Percentiles rank a stretch among this genome's conserved stretches.
phyloP scores from a whole-genome alignment of 176 grass and related monocot species.

The Luzula sylvatica region DNA sequence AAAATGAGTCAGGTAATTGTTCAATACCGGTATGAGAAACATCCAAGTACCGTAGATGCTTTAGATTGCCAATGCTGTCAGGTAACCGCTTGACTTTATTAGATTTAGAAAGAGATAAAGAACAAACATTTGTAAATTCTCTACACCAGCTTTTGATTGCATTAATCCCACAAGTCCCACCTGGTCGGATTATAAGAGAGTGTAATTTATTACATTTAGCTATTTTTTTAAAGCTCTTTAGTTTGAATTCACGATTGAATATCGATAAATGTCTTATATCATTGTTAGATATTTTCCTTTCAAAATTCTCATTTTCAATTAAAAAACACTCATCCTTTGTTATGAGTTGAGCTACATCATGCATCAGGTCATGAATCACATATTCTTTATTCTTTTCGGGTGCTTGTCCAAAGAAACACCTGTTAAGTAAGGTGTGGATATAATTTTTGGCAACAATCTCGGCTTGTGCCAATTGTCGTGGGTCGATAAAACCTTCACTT shows the following conservation, averaged over 20 bases:
- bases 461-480: not conserved
- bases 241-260: not conserved
- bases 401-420: conserved; percentile 8
- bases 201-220: not conserved
- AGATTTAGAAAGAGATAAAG: not conserved
- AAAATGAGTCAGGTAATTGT: conserved; percentile 8
- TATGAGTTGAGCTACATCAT: conserved; percentile 9
- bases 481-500: conserved; percentile 5
- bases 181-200: not conserved
- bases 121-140: not conserved
- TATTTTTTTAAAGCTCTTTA: not conserved
- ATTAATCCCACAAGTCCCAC: not conserved
- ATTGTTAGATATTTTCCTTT: not conserved
- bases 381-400: not conserved
- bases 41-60: conserved; percentile 12
- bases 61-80: conserved; percentile 16
- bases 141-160: not conserved
- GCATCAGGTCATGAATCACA: conserved; percentile 25
- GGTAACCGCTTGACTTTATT: not conserved
- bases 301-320: not conserved
- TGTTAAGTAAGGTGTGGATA: not conserved
- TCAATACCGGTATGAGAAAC: not conserved
- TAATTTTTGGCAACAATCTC: not conserved
- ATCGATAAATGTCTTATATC: not conserved
- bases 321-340: conserved; percentile 4